Conservation (phyloP, 2,329 filamentous ascomycete genomes). For the Hymenoscyphus albidus region DNA sequence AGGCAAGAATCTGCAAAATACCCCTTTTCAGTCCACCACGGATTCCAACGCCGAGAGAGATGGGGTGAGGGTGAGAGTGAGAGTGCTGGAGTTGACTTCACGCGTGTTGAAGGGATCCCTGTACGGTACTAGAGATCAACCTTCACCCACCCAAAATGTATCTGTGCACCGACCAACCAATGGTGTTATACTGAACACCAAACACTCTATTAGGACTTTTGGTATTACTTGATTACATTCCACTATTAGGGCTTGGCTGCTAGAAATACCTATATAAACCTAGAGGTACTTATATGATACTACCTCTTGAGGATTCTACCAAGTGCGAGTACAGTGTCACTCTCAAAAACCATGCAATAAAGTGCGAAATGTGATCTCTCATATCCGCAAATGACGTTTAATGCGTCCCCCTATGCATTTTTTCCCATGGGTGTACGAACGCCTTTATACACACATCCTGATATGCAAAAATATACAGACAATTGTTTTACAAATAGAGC, state of each 20-base stretch:
- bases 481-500: not conserved
- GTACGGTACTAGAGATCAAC: too few relatives aligned
- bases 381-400: not conserved
- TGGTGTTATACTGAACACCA: too few relatives aligned
- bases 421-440: not conserved
- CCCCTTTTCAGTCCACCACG: not conserved
- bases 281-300: too few relatives aligned
- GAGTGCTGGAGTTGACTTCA: not conserved
- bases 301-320: not conserved
- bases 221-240: too few relatives aligned
- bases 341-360: not conserved
- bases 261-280: too few relatives aligned
- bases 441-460: not conserved
- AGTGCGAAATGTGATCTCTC: not conserved
- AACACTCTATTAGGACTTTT: too few relatives aligned
- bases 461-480: not conserved
- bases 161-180: too few relatives aligned
- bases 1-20: not conserved
- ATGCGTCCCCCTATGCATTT: not conserved
- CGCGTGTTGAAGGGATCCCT: too few relatives aligned
- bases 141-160: too few relatives aligned
- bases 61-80: not conserved
- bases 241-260: too few relatives aligned
- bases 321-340: not conserved
- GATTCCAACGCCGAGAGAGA: not conserved